Evolutionary conservation across 2,329 filamentous ascomycete genomes (phyloP), one percentile per base, ranked within the genome.

Genomic region (Claviceps paspali): DNA sequence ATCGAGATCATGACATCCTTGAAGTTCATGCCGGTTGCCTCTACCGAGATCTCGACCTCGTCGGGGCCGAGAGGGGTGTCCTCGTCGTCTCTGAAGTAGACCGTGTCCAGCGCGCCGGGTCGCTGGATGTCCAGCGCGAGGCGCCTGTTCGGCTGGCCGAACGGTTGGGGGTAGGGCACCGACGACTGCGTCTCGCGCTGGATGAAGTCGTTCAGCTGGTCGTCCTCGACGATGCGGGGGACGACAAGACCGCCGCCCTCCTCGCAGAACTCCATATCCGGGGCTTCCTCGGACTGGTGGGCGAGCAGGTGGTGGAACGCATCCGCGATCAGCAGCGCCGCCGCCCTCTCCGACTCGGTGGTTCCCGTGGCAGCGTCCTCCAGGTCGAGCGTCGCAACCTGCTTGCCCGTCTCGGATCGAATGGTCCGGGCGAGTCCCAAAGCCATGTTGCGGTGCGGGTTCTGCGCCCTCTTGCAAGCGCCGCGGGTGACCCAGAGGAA

Each of bases 301-400:
- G 28, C 21, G 4, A 36, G 35, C 28, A 36, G 22, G 35, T 36
- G 8, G 11, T 36, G 21, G 6, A 36, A 14, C 7, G 28, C 26
- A 5, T 36, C 14, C 6, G 14, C 18, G 14, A 36, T 29, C 10
- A 36, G 21, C 19, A 11, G 21, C 11, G 35, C n/a, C n/a, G n/a
- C n/a, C n/a, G n/a, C 28, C 28, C 31, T 21, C 15, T 30, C 27
- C 2, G 35, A 24, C 24, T 14, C 19, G 17, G 9, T 18, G 18
- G 21, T 40, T 10, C 52, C 7, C 48, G 43, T 4, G 56, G 57
- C 24, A 30, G 35, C 35, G 21, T 68, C 61, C 1, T 68, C 61
- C 1, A 69, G 49, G 34, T 68, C 65, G 0, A 70, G 50, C 1
- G 60, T 65, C 1, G 62, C 61, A 12, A 64, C 61, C 10, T 54